Conservation (phyloP, 257 asterid genomes). For the Jasminum sambac region DNA sequence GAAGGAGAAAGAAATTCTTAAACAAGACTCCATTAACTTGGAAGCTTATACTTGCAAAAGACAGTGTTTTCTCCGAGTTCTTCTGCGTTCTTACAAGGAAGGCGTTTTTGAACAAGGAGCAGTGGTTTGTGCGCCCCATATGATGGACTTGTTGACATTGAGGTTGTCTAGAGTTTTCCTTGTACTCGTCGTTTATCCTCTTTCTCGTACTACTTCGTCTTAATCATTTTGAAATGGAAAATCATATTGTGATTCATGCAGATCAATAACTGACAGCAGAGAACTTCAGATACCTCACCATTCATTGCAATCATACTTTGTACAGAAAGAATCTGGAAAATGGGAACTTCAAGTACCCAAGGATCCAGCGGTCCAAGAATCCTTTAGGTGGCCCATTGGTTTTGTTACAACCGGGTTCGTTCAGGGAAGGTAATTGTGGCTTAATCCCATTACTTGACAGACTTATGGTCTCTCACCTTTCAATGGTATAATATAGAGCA, state of each 20-base stretch:
- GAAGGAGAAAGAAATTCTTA: conserved; percentile 45
- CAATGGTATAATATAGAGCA: background rate
- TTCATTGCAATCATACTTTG: conserved; percentile 48
- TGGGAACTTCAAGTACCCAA: conserved; percentile 68
- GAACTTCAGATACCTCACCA: conserved; percentile 62
- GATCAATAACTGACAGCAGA: conserved; percentile 42
- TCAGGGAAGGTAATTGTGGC: conserved; percentile 69
- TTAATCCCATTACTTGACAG: background rate
- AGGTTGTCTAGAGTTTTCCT: conserved; percentile 40
- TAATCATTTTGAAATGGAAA: no score
- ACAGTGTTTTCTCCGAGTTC: conserved; percentile 59
- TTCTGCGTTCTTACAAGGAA: conserved; percentile 56
- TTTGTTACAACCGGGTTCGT: conserved; percentile 82
- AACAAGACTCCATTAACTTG: conserved; percentile 28
- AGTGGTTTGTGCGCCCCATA: conserved; percentile 73
- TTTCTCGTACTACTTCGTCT: background rate
- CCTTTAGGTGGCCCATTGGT: conserved; percentile 72
- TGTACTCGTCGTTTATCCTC: background rate
- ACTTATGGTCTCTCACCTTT: background rate
- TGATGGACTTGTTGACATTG: conserved; percentile 52
- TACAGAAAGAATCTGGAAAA: conserved; percentile 51
- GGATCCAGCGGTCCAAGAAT: conserved; percentile 36
- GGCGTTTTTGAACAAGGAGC: conserved; percentile 91
- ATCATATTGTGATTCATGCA: conserved; percentile 37
- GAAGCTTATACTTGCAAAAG: conserved; percentile 34